Percentiles rank a stretch among this genome's conserved stretches.
These are phyloP conservation scores for Podila minutissima DNA, from an alignment of 192 early-diverging fungal species.

Conservation along the genomic window DNA sequence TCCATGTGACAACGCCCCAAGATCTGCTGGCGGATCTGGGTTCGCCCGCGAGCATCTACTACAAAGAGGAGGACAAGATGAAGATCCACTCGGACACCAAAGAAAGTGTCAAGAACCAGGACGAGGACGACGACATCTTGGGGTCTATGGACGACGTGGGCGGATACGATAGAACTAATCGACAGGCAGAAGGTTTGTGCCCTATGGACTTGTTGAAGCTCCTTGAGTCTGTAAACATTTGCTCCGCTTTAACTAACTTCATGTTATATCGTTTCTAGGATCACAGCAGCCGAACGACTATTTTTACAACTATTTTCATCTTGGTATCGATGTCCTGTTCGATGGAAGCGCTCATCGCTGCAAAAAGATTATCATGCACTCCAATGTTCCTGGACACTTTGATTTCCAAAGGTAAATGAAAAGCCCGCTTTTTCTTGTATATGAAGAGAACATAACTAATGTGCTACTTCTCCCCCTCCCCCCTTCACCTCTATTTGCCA, in stretches of 20 bases:
- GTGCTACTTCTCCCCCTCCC: background rate
- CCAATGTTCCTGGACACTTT: slow-evolving; percentile 75
- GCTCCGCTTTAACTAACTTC: too few species aligned
- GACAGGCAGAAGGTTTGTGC: slow-evolving; percentile 30
- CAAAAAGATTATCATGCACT: slow-evolving; percentile 79
- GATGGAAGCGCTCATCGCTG: slow-evolving; percentile 71
- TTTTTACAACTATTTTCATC: slow-evolving; percentile 80
- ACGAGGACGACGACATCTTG: slow-evolving; percentile 40
- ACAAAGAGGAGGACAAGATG: slow-evolving; percentile 80
- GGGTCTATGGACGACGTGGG: slow-evolving; percentile 49
- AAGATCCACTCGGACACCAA: slow-evolving; percentile 65
- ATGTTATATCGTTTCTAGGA: slow-evolving; percentile 4
- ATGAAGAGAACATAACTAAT: too few species aligned
- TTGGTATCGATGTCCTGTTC: slow-evolving; percentile 80
- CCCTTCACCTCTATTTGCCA: too few species aligned
- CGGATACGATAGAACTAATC: slow-evolving; percentile 23
- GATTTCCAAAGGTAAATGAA: slow-evolving; percentile 68
- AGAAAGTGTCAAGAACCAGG: slow-evolving; percentile 16
- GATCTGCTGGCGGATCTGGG: slow-evolving; percentile 79
- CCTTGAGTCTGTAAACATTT: too few species aligned
- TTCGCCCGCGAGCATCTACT: slow-evolving; percentile 66
- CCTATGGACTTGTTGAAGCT: background rate
- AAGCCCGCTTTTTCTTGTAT: background rate
- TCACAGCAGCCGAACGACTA: slow-evolving; percentile 67
- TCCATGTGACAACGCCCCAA: slow-evolving; percentile 70